Conservation (phyloP, 2,329 filamentous ascomycete genomes). For the Aspergillus ruber region DNA sequence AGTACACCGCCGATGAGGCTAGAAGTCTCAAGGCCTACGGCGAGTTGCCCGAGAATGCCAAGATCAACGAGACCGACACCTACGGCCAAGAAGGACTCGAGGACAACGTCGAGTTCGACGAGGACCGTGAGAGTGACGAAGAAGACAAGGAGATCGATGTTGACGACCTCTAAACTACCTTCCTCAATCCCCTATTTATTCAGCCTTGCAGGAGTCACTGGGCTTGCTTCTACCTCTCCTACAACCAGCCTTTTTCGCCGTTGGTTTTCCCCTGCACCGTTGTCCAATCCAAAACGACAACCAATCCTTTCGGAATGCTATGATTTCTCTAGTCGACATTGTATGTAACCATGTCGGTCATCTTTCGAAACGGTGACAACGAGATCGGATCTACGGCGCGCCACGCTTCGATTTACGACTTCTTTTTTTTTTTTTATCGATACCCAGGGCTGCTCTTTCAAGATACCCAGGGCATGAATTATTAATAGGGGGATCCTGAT, state of each 20-base stretch:
- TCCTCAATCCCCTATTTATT: slow-evolving; percentile 20
- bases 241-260: slow-evolving; percentile 3
- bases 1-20: slow-evolving; percentile 94
- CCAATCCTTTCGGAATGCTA: slow-evolving; percentile 1
- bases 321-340: not conserved
- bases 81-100: slow-evolving; percentile 83
- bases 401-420: slow-evolving; percentile 10
- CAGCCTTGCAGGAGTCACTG: slow-evolving; percentile 23
- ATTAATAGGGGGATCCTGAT: slow-evolving; percentile 12
- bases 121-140: slow-evolving; percentile 63
- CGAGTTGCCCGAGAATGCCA: slow-evolving; percentile 92
- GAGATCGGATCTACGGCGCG: slow-evolving; percentile 8
- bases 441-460: slow-evolving; percentile 11
- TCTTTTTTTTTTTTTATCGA: slow-evolving; percentile 1
- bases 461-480: slow-evolving; percentile 23
- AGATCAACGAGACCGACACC: slow-evolving; percentile 99
- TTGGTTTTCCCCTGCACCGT: slow-evolving; percentile 1
- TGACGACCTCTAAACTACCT: slow-evolving; percentile 73
- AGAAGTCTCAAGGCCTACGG: slow-evolving; percentile 93
- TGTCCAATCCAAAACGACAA: not conserved
- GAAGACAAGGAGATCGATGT: slow-evolving; percentile 81
- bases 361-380: slow-evolving; percentile 1
- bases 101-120: slow-evolving; percentile 98
- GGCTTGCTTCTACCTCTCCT: slow-evolving; percentile 15
- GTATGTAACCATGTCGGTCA: not conserved